Evolutionary conservation across 768 basidiomycete genomes (phyloP), one percentile per base, ranked within the genome.

Genomic region (Leccinellum luteum): DNA sequence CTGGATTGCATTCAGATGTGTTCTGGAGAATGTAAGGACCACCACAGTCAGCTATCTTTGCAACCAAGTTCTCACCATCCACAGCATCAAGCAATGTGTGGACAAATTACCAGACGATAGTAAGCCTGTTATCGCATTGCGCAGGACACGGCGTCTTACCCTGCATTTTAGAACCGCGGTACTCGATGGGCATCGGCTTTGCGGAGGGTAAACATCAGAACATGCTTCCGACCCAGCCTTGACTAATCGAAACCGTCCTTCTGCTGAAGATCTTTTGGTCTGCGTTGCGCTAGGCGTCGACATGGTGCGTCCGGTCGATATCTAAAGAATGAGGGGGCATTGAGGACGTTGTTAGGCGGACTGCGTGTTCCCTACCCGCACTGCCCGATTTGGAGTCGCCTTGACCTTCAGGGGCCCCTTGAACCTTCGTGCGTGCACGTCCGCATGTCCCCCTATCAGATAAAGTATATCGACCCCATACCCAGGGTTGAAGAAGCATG

Each of bases 181-280:
- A 95, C 74, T 86, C 88, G 4, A 96, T 96, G 93, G 94, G 92
- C 2, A 82, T 95, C 44, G 92, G 93, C 9, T 94, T 92, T 71
- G 92, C 92, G 28, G 93, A 95, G 83, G 91, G 90, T 90, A 59
- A 35, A 60, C 64, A 44, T 53, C 43, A 32, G 45, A 35, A 19
- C 50, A 27, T 17, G 28, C 49, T 50, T 48, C 35, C 8, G 19
- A 47, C 55, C 6, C 32, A 14, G 28, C 32, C 30, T 45, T 50
- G 48, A 31, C 38, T 51, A 19, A 51, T 25, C n/a, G 14, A n/a
- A n/a, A 4, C 27, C 51, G 13, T 21, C 4, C 28, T n/a, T 15
- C 25, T 43, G 12, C 19, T 19, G 41, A 59, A 91, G 93, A 96
- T 76, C 79, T 96, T 14, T 75, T 96, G 41, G 92, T 95, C 14